Conservation (phyloP, 106 monocot species). For the Phalaenopsis aphrodite region DNA sequence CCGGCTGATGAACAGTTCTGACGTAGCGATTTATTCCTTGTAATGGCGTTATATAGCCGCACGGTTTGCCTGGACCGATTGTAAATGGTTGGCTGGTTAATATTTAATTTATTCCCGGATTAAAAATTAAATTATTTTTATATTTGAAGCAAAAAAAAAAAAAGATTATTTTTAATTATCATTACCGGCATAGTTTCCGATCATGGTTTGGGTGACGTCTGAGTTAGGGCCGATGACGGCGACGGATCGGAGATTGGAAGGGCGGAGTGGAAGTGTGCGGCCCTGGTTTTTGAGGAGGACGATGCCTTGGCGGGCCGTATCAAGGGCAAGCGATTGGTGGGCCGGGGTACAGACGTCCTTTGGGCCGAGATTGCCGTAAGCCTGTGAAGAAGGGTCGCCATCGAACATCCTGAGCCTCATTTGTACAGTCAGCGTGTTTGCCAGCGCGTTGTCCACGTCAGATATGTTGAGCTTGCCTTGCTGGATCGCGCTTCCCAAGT, state of each 20-base stretch:
- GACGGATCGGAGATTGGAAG: constrained; percentile 14
- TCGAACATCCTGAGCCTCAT: constrained; percentile 70
- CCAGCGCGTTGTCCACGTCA: constrained; percentile 43
- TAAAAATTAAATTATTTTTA: too few relatives aligned
- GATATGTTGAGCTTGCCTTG: constrained; percentile 26
- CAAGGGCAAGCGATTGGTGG: constrained; percentile 55
- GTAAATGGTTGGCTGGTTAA: neutral
- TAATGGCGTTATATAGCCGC: constrained; percentile 46
- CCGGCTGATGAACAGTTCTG: constrained; percentile 28
- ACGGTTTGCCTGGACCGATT: constrained; percentile 33
- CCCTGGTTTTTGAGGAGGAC: constrained; percentile 52
- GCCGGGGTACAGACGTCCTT: constrained; percentile 49
- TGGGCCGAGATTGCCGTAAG: constrained; percentile 50
- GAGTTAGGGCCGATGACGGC: constrained; percentile 78
- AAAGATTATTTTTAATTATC: neutral
- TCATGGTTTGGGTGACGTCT: constrained; percentile 56
- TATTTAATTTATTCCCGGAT: neutral
- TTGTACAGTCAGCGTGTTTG: constrained; percentile 23
- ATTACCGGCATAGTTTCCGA: constrained; percentile 73
- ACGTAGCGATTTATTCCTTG: constrained; percentile 39
- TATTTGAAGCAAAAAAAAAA: neutral
- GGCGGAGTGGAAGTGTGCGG: constrained; percentile 31
- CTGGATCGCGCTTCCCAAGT: constrained; percentile 41
- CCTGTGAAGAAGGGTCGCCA: constrained; percentile 35
- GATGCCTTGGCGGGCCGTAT: constrained; percentile 60